A percentile compares a stretch with the other conserved stretches of the same genome.
Evolutionary conservation across 1,284 basidiomycete species (phyloP).

Genomic region (Cutaneotrichosporon cavernicola): DNA sequence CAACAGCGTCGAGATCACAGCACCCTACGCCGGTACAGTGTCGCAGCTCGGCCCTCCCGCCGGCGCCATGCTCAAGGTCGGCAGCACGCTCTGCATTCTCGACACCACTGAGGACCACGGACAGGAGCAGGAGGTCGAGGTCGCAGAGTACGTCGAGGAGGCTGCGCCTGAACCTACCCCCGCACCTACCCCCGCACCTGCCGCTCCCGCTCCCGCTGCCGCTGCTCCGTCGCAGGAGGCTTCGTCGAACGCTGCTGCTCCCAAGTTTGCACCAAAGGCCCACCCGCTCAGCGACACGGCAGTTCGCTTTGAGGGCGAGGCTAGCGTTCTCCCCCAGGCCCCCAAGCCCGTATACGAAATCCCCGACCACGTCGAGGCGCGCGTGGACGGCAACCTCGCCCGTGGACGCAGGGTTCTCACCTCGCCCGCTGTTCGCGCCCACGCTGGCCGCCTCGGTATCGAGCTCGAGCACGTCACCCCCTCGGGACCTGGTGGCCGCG

Average conservation of each 20-base stretch:
- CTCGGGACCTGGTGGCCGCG: conserved; percentile 59
- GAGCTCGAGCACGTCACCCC: conserved; percentile 59
- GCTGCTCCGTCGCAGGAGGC: not conserved
- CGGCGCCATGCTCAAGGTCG: conserved; percentile 84
- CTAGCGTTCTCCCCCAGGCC: conserved; percentile 37
- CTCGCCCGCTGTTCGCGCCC: conserved; percentile 41
- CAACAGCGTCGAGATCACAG: conserved; percentile 82
- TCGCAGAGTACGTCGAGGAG: conserved; percentile 9
- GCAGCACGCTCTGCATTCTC: conserved; percentile 76
- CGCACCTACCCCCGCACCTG: not conserved
- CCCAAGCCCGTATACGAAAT: conserved; percentile 8
- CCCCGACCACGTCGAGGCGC: conserved; percentile 24
- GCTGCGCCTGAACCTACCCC: not conserved
- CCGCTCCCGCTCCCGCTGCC: conserved; percentile 1
- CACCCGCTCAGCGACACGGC: conserved; percentile 29
- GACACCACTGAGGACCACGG: conserved; percentile 52
- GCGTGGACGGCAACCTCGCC: conserved; percentile 10
- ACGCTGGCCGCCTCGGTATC: conserved; percentile 39
- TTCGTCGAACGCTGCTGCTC: conserved; percentile 4
- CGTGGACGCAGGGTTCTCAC: conserved; percentile 33
- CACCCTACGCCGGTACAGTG: conserved; percentile 77
- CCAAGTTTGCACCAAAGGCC: conserved; percentile 17
- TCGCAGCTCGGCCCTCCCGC: conserved; percentile 71
- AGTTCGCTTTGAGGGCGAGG: conserved; percentile 43
- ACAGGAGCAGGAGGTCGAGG: conserved; percentile 16